Percentiles rank a stretch among this genome's conserved stretches.
Conservation (phyloP, 352 stramenopile genomes). For the Phytophthora multivora region DNA sequence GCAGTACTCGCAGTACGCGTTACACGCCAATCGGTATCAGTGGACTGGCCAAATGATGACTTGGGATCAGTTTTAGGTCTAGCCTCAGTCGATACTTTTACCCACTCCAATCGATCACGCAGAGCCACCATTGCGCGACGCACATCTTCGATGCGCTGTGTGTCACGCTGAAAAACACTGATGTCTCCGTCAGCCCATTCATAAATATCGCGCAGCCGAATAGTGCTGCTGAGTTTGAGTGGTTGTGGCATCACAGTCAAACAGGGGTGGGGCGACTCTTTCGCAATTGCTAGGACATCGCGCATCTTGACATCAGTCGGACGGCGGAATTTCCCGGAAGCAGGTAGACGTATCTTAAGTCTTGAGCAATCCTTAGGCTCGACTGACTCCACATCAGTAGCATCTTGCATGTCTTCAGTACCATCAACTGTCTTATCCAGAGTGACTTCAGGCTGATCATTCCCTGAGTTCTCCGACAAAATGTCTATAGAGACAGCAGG, state of each 20-base stretch:
- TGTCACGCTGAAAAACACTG: conserved; percentile 45
- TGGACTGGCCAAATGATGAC: conserved; percentile 2
- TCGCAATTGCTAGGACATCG: neutral
- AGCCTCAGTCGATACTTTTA: conserved; percentile 9
- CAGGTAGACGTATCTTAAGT: neutral
- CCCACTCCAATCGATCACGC: conserved; percentile 34
- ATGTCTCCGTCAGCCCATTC: conserved; percentile 59
- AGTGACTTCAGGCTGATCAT: neutral
- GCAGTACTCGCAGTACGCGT: conserved; percentile 11
- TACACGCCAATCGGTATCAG: conserved; percentile 20
- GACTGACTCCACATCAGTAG: conserved; percentile 21
- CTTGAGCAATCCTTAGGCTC: conserved; percentile 12
- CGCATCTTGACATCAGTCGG: conserved; percentile 7
- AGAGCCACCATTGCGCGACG: conserved; percentile 35
- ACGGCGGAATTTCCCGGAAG: conserved; percentile 1
- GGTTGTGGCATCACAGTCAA: neutral
- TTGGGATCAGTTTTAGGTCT: neutral
- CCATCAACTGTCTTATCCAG: neutral
- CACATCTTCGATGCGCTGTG: conserved; percentile 48
- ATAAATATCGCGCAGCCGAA: conserved; percentile 41
- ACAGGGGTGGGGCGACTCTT: neutral
- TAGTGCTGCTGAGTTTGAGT: neutral
- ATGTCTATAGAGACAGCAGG: neutral
- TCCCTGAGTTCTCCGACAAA: neutral
- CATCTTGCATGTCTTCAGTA: conserved; percentile 13